Conservation (phyloP, 495 filamentous ascomycete genomes). For the Tuber umbilicatum region DNA sequence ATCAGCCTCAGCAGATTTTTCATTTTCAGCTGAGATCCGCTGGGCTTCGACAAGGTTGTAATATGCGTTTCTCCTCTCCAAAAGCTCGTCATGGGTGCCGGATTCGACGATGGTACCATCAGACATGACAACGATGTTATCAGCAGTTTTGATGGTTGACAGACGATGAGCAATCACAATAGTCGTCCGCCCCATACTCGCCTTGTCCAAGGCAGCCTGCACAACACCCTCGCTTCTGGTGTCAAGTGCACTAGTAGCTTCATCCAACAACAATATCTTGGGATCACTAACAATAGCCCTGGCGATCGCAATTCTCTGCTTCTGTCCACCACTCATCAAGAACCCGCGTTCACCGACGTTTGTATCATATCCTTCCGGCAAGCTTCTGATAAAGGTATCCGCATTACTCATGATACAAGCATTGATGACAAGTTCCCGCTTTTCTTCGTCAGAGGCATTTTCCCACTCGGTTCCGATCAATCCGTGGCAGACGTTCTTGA, state of each 20-base stretch:
- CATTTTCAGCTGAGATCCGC: constrained; percentile 61
- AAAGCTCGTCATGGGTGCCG: constrained; percentile 67
- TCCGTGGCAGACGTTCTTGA: constrained; percentile 76
- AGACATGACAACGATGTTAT: constrained; percentile 93
- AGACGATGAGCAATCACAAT: constrained; percentile 94
- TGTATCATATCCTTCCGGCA: constrained; percentile 88
- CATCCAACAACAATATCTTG: constrained; percentile 90
- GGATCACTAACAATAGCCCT: constrained; percentile 86
- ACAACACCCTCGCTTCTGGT: constrained; percentile 93
- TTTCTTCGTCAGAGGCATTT: constrained; percentile 56
- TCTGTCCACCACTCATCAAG: constrained; percentile 86
- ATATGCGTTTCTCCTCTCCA: constrained; percentile 59
- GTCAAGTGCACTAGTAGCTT: constrained; percentile 91
- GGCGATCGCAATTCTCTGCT: constrained; percentile 82
- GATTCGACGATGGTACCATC: constrained; percentile 82
- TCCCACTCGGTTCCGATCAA: constrained; percentile 79
- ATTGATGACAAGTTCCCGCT: constrained; percentile 62
- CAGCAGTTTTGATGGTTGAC: constrained; percentile 84
- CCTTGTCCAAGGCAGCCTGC: constrained; percentile 83
- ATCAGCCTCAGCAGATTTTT: constrained; percentile 44
- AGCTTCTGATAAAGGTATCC: constrained; percentile 75
- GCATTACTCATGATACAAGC: constrained; percentile 89
- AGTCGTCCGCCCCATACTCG: constrained; percentile 83
- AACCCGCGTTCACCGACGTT: constrained; percentile 94
- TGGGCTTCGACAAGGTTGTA: constrained; percentile 73